These are phyloP conservation scores for Pecoramyces ruminantium DNA, from an alignment of 192 early-diverging fungal species.

Conservation along the genomic window DNA sequence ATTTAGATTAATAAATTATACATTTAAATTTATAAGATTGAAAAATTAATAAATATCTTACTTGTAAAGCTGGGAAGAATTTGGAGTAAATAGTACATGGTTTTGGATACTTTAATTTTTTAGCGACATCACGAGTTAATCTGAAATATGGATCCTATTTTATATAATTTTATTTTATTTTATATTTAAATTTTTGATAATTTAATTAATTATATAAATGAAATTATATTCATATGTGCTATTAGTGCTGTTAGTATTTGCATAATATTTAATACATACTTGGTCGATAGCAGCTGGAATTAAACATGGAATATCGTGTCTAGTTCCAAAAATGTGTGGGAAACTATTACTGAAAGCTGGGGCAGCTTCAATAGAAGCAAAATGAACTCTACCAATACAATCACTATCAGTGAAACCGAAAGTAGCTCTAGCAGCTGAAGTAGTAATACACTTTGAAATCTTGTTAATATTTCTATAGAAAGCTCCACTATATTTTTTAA, in stretches of 20 bases:
- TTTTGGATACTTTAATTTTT: constrained; percentile 86
- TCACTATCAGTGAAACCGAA: constrained; percentile 88
- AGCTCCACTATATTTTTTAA: constrained; percentile 33
- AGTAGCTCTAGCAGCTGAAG: constrained; percentile 57
- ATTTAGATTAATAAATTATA: too few relatives aligned
- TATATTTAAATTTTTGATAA: neutral
- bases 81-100: constrained; percentile 80
- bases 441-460: constrained; percentile 76
- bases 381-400: constrained; percentile 83
- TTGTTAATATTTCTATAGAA: constrained; percentile 88
- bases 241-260: too few relatives aligned
- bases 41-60: too few relatives aligned
- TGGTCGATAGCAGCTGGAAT: constrained; percentile 98
- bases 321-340: constrained; percentile 84
- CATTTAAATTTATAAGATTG: too few relatives aligned
- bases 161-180: neutral
- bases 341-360: constrained; percentile 91
- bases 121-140: constrained; percentile 83
- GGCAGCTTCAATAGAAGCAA: constrained; percentile 82
- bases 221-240: too few relatives aligned
- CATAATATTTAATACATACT: neutral
- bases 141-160: constrained; percentile 87
- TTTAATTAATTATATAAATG: too few relatives aligned
- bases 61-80: constrained; percentile 87
- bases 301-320: constrained; percentile 80